Conservation (phyloP, 2,329 filamentous ascomycete species). For the Tolypocladium capitatum region DNA sequence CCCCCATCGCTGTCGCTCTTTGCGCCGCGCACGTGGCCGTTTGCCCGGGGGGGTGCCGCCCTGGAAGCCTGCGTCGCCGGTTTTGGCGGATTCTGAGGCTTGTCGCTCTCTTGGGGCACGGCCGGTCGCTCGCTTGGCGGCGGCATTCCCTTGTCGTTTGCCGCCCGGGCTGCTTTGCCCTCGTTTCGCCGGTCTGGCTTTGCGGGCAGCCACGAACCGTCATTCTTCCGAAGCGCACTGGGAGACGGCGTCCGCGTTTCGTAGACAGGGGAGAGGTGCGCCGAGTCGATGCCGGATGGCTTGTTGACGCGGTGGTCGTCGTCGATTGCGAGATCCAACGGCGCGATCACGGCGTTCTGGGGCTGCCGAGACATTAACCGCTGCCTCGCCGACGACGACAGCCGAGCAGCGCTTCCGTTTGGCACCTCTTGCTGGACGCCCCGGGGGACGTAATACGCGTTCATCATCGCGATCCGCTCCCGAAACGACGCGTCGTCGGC, state of each 20-base stretch:
- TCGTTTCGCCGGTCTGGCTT: conserved; percentile 7
- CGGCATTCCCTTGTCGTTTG: neutral
- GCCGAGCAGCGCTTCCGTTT: conserved; percentile 13
- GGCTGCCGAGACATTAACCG: conserved; percentile 26
- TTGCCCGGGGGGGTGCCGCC: conserved; percentile 30
- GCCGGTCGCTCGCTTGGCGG: neutral
- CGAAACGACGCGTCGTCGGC: conserved; percentile 27
- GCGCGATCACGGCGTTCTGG: conserved; percentile 37
- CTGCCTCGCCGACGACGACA: conserved; percentile 22
- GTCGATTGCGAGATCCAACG: conserved; percentile 40
- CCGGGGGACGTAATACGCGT: conserved; percentile 14
- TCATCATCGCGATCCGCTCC: conserved; percentile 28
- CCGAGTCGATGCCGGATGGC: conserved; percentile 24
- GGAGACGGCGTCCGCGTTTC: conserved; percentile 62
- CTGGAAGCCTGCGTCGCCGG: conserved; percentile 14
- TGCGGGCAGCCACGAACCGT: conserved; percentile 20
- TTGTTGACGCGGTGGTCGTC: conserved; percentile 27
- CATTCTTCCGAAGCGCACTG: conserved; percentile 41
- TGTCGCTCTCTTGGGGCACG: conserved; percentile 9
- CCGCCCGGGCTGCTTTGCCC: neutral
- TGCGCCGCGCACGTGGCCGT: conserved; percentile 38
- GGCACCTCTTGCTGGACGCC: conserved; percentile 18
- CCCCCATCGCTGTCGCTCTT: conserved; percentile 41
- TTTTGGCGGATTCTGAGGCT: conserved; percentile 12
- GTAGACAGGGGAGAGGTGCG: conserved; percentile 58